Base-by-base conservation (phyloP, 768 basidiomycete genomes). In the Trichaptum fuscoviolaceum region DNA sequence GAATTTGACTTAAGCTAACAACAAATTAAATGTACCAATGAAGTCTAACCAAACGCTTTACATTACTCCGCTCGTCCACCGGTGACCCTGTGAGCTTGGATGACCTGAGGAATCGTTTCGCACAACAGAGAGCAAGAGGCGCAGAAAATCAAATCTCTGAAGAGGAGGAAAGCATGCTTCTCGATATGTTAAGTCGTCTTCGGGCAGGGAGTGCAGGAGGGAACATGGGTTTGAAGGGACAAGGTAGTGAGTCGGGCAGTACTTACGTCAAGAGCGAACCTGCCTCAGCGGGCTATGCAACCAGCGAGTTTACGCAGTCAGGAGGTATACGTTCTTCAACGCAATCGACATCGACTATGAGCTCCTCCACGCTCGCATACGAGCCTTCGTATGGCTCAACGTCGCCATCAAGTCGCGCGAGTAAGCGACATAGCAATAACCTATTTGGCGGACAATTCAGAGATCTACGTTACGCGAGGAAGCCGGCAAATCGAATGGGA, bases 341-440 rank as follows among this genome's bases (percentile, higher is more conserved):
- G 73, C 81, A 64, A 68, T 71, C 71, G 36, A 75, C 76, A 65
- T 67, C 84, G 76, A 68, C 80, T 69, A 67, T 76, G 69, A 69
- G 75, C 70, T 78, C 82, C 70, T 78, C 82, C 65, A 71, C 74
- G n/a, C 63, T 68, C 24, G 42, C 42, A 52, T 52, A 52, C 20
- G 42, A 52, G 20, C 42, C 42, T 52, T 52, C 42, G 42, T 52
- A 52, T 52, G 57, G 63, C 62, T 58, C 64, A n/a, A 26, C 62
- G 25, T 63, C 70, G 30, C 65, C 67, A 24, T 60, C 65, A 5
- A 57, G 62, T 18, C 81, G 84, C 35, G 84, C 85, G 57, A 78
- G 80, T 65, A 89, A 90, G 77, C 85, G 92, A 60, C 90, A 91
- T 75, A 93, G 91, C 80, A 93, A 93, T 75, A 93, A 93, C 72